Evolutionary conservation across 2,329 filamentous ascomycete genomes (phyloP), one percentile per base, ranked within the genome.

Genomic region (Clathrospora elynae): DNA sequence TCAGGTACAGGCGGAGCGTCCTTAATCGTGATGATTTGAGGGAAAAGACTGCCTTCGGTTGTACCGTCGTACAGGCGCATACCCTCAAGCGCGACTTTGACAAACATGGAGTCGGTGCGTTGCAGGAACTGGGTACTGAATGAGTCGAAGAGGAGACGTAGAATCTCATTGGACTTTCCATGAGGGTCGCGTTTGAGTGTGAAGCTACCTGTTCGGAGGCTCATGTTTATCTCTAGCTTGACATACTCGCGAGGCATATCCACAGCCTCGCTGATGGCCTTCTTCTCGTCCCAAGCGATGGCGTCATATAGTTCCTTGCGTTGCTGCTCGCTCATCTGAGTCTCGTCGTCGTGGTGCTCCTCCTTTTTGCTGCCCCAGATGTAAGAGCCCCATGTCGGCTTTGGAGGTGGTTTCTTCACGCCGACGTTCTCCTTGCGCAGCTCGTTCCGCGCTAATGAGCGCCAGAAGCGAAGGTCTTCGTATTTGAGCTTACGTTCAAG

Each of bases 211-310:
- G 92, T 96, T 51, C 88, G 87, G n/a, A 99, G 83, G 41, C 88
- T 92, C 35, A 93, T 86, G 66, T 97, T 90, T 34, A 99, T 76
- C 66, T 96, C 89, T 68, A 97, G 78, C 71, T 97, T 96, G 61
- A 99, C 80, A 7, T 90, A 90, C 58, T 99, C 93, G 39, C 88
- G 83, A 0, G 95, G 95, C 20, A 90, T 78, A 57, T 99, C 93
- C 3, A 99, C 85, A 28, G 87, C 86, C 55, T 96, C 90, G 0
- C 90, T 80, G 25, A 99, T 79, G 2, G 87, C 88, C 47, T 91
- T 85, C 75, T 96, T 97, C 71, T 99, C 93, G 51, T 99, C 89
- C 85, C 92, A 99, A 61, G 97, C 93, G 60, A 99, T 99, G 35
- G 90, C 95, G 57, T 95, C 87, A 69, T 97, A 99, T 7, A 99